Percentiles rank a stretch among this genome's conserved stretches.
phyloP scores from a whole-genome alignment of 1,139 yeast species.

The Petasospora fabianii region DNA sequence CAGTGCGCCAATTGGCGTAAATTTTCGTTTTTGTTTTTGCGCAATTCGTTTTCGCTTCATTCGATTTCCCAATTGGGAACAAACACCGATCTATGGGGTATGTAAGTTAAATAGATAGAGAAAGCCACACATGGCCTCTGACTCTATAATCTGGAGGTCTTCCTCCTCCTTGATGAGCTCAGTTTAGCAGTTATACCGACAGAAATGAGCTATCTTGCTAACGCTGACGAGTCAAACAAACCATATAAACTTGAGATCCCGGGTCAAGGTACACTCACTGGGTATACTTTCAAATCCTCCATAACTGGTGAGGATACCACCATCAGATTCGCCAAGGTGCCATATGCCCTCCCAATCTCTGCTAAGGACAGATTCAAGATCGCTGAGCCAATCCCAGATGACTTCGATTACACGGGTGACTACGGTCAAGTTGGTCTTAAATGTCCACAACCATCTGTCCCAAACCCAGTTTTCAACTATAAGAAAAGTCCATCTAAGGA shows the following conservation, averaged over 20 bases:
- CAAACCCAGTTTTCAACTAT: slow-evolving; percentile 29
- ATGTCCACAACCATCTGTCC: slow-evolving; percentile 36
- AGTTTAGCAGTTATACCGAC: no score
- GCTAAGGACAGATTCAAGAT: slow-evolving; percentile 30
- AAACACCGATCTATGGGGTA: no score
- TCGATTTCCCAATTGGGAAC: no score
- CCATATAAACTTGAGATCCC: slow-evolving; percentile 9
- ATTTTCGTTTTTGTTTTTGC: no score
- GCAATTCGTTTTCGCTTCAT: no score
- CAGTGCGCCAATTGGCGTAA: no score
- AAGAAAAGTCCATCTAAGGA: slow-evolving; percentile 12
- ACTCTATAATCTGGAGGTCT: no score
- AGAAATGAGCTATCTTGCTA: slow-evolving; percentile 8
- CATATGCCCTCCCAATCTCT: slow-evolving; percentile 15
- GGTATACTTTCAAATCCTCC: slow-evolving; percentile 9
- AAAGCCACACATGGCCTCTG: no score
- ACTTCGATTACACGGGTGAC: slow-evolving; percentile 36
- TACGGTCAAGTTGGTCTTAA: slow-evolving; percentile 32
- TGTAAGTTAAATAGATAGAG: no score
- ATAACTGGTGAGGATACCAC: slow-evolving; percentile 8
- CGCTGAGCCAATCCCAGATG: slow-evolving; percentile 30
- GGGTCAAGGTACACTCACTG: slow-evolving; percentile 11
- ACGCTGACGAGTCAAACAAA: slow-evolving; percentile 7
- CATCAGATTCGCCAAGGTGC: slow-evolving; percentile 14
- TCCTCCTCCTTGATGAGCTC: background rate